Conservation (phyloP, 2,329 filamentous ascomycete genomes). For the Chrysosporium keratinophilum region DNA sequence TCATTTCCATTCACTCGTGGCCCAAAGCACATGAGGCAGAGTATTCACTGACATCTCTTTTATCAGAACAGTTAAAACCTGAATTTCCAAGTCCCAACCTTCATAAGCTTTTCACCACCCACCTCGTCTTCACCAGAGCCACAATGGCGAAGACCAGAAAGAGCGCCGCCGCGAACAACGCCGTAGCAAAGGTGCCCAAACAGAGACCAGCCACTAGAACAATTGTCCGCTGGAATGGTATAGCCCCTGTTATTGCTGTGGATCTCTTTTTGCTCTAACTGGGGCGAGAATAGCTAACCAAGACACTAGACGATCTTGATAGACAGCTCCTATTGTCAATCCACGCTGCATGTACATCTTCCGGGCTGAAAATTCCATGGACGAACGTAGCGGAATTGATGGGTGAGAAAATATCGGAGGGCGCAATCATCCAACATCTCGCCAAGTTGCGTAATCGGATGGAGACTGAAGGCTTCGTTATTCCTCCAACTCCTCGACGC, state of each 20-base stretch:
- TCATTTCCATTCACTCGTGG: neutral
- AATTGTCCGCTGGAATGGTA: slow-evolving; percentile 38
- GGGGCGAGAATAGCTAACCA: slow-evolving; percentile 12
- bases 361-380: slow-evolving; percentile 36
- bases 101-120: neutral
- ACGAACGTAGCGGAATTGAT: slow-evolving; percentile 31
- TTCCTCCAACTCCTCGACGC: slow-evolving; percentile 35
- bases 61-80: neutral
- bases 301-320: slow-evolving; percentile 32
- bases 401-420: slow-evolving; percentile 33
- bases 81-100: neutral
- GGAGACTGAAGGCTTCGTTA: slow-evolving; percentile 23
- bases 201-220: slow-evolving; percentile 27
- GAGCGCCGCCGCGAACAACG: neutral
- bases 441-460: slow-evolving; percentile 35
- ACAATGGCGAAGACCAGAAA: slow-evolving; percentile 3
- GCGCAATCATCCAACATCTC: slow-evolving; percentile 40
- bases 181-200: slow-evolving; percentile 11
- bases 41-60: slow-evolving; percentile 1
- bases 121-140: neutral
- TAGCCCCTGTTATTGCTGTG: slow-evolving; percentile 8
- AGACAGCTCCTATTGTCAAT: slow-evolving; percentile 35
- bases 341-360: slow-evolving; percentile 32
- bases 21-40: neutral
- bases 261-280: neutral